A percentile compares a stretch with the other conserved stretches of the same genome.
phyloP scores from a whole-genome alignment of 805 yeast genomes.

The Yarrowia alimentaria region DNA sequence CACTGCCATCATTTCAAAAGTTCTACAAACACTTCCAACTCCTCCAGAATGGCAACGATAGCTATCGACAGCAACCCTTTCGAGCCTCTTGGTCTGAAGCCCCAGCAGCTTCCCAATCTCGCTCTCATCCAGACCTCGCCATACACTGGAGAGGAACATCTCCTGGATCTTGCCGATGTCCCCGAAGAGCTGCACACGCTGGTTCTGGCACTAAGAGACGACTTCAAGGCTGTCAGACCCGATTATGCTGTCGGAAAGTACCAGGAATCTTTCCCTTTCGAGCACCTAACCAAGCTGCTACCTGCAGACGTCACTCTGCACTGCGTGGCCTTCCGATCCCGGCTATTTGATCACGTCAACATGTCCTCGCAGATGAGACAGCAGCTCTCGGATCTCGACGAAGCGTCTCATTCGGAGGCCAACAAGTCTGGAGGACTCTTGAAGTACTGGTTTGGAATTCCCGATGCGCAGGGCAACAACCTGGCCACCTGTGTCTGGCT shows the following conservation, averaged over 20 bases:
- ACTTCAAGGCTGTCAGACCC: background rate
- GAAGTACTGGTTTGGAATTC: slow-evolving; percentile 45
- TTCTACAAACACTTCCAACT: too few relatives aligned
- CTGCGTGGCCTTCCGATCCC: slow-evolving; percentile 42
- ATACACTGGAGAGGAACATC: background rate
- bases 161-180: slow-evolving; percentile 1
- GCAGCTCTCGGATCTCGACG: slow-evolving; percentile 39
- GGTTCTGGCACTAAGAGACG: background rate
- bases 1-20: too few relatives aligned
- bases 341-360: slow-evolving; percentile 38
- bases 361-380: slow-evolving; percentile 36
- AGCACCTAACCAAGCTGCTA: background rate
- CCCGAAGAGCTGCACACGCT: slow-evolving; percentile 7
- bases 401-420: slow-evolving; percentile 42
- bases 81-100: background rate
- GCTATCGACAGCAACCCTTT: slow-evolving; percentile 18
- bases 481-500: slow-evolving; percentile 47
- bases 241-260: slow-evolving; percentile 3
- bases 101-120: background rate
- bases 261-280: slow-evolving; percentile 8
- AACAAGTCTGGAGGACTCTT: slow-evolving; percentile 43
- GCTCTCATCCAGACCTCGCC: slow-evolving; percentile 10
- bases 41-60: slow-evolving; percentile 8
- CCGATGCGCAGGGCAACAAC: slow-evolving; percentile 41
- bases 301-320: slow-evolving; percentile 6